A percentile compares a stretch with the other conserved stretches of the same genome.
These are phyloP conservation scores for Suillus occidentalis DNA, from an alignment of 768 basidiomycete species.

Conservation along the genomic window DNA sequence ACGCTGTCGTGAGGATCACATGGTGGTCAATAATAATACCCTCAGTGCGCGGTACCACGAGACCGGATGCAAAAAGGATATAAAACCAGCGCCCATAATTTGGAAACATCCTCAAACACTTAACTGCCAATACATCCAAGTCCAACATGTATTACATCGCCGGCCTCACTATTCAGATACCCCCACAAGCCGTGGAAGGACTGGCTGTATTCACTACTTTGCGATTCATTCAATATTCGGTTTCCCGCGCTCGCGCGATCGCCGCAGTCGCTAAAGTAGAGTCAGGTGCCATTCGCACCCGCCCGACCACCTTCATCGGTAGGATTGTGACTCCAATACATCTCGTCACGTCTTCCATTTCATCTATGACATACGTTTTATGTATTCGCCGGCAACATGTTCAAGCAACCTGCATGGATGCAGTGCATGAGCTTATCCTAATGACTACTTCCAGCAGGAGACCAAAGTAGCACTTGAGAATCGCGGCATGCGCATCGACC, in stretches of 20 bases:
- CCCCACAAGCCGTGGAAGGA: conserved; percentile 22
- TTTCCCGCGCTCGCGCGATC: conserved; percentile 11
- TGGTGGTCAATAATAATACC: too few relatives aligned
- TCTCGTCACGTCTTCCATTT: conserved; percentile 17
- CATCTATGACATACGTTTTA: conserved; percentile 30
- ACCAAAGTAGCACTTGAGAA: conserved; percentile 25
- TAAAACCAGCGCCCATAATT: background rate
- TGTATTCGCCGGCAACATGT: conserved; percentile 26
- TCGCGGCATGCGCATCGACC: conserved; percentile 27
- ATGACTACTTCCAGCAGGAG: conserved; percentile 20
- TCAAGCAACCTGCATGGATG: conserved; percentile 39
- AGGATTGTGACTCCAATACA: conserved; percentile 31
- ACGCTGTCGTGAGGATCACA: too few relatives aligned
- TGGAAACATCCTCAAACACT: conserved; percentile 15
- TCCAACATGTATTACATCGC: conserved; percentile 23
- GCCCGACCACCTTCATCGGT: conserved; percentile 20
- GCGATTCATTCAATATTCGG: conserved; percentile 21
- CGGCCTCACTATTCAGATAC: conserved; percentile 19
- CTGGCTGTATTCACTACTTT: conserved; percentile 27
- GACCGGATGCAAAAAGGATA: background rate
- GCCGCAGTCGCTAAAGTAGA: conserved; percentile 12
- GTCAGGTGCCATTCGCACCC: conserved; percentile 19
- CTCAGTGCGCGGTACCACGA: too few relatives aligned
- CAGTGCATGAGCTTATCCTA: conserved; percentile 25
- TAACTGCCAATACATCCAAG: conserved; percentile 6